Base-by-base conservation (phyloP, 768 basidiomycete species). In the Russula compacta region DNA sequence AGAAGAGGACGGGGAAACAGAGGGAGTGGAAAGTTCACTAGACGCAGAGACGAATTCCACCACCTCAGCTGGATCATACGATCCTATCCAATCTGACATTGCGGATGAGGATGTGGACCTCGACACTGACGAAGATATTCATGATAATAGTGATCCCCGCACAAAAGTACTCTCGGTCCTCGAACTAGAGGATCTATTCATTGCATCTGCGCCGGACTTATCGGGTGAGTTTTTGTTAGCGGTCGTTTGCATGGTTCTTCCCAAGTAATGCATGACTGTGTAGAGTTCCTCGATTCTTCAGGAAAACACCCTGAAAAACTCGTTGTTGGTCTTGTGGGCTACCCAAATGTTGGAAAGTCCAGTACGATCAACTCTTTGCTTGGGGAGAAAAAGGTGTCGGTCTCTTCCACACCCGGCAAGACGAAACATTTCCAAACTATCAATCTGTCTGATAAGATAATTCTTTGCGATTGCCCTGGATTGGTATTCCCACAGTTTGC, bases 351-450 rank as follows among this genome's bases (percentile, higher is more conserved):
- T 24, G 97, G 97, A 15, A 99, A 99, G 74, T 98, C 95, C 0
- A 95, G 92, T 63, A 94, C 97, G 6, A 95, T 99, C 69, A 99
- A 99, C 71, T 89, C 95, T 6, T 80, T 99, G 7, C 79, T 99
- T 6, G 97, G 95, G 40, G 89, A 93, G 71, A 95, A 97, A 77
- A 93, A 91, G 79, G 97, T 99, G 64, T 97, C 93, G 70, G 97
- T 99, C 32, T 98, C 95, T 4, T 86, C 95, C 0, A 99, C 97
- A 0, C 97, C 97, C 0, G 97, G 97, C 64, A 91, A 98, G 76
- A 99, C 97, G 14, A 99, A 99, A 71, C 95, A 99, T 73, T 98
- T 98, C 75, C 97, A 99, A 73, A 98, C 97, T 0, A 94, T 98
- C 67, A 84, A 92, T 68, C 81, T 99, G n/a, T 94, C 93, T 11